phyloP scores from a whole-genome alignment of 2,329 filamentous ascomycete species.

The Aurifilum marmelostoma region DNA sequence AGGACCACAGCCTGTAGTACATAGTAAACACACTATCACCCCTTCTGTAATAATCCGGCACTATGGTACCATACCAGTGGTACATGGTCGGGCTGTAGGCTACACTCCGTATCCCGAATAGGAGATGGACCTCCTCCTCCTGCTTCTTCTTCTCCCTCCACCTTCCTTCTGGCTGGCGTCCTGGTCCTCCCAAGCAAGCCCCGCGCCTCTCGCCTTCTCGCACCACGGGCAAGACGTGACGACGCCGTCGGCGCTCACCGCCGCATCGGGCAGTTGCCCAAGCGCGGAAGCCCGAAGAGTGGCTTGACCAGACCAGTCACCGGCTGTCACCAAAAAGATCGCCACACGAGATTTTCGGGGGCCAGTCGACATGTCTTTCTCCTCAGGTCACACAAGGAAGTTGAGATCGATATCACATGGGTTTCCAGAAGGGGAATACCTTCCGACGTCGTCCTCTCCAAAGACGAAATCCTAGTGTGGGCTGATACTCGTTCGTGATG shows the following conservation, averaged over 20 bases:
- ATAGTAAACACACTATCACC: not conserved
- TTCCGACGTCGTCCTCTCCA: not conserved
- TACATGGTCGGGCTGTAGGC: not conserved
- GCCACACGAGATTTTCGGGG: not conserved
- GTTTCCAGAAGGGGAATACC: not conserved
- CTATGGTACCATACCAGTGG: not conserved
- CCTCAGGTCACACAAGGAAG: not conserved
- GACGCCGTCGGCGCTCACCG: not conserved
- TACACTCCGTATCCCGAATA: not conserved
- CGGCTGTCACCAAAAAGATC: not conserved
- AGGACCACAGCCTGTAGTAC: not conserved
- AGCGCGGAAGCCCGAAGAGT: not conserved
- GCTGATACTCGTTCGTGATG: slow-evolving; percentile 1
- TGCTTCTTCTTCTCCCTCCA: not conserved
- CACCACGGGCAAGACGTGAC: not conserved
- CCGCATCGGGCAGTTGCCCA: not conserved
- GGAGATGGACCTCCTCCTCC: not conserved
- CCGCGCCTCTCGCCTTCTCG: not conserved
- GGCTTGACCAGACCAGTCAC: not conserved
- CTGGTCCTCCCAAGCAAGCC: not conserved
- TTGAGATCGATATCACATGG: not conserved
- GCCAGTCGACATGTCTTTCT: not conserved
- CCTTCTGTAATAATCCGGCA: not conserved
- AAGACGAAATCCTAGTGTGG: not conserved
- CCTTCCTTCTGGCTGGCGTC: not conserved